phyloP scores from a whole-genome alignment of 176 grass and related monocot species.

The Oryza meridionalis region DNA sequence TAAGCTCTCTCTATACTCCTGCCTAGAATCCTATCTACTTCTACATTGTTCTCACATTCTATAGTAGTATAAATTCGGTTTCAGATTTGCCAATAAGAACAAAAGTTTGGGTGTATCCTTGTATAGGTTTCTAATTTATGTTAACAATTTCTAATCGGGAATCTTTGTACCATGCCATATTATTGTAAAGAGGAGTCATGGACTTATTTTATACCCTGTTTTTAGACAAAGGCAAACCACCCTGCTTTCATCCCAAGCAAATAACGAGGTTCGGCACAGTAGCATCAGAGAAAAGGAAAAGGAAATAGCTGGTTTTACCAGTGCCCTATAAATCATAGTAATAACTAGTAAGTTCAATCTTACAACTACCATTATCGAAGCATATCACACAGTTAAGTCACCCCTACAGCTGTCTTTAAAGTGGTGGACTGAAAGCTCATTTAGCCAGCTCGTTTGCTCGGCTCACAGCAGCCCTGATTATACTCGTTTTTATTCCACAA shows the following conservation, averaged over 20 bases:
- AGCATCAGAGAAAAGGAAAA: neutral
- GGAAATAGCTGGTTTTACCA: neutral
- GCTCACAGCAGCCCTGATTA: too few relatives aligned
- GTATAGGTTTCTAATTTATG: neutral
- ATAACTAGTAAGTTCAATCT: too few relatives aligned
- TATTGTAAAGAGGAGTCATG: neutral
- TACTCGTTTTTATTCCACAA: too few relatives aligned
- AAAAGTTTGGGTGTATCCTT: neutral
- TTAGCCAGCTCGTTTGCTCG: neutral
- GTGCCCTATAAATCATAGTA: too few relatives aligned
- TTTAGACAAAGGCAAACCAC: neutral
- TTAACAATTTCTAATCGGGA: neutral
- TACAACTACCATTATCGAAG: neutral
- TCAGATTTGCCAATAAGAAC: neutral
- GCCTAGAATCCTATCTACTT: neutral
- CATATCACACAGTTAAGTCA: neutral
- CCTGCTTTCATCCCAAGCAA: neutral
- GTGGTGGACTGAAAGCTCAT: neutral
- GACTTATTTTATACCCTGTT: neutral
- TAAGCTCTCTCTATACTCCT: slow-evolving; percentile 40
- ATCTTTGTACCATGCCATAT: neutral
- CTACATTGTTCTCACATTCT: neutral
- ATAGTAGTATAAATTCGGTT: slow-evolving; percentile 4
- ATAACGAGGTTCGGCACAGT: neutral
- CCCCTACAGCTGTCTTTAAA: neutral